These are phyloP conservation scores for Adansonia rubrostipa DNA, from an alignment of 441 rosid genomes.

Conservation along the genomic window DNA sequence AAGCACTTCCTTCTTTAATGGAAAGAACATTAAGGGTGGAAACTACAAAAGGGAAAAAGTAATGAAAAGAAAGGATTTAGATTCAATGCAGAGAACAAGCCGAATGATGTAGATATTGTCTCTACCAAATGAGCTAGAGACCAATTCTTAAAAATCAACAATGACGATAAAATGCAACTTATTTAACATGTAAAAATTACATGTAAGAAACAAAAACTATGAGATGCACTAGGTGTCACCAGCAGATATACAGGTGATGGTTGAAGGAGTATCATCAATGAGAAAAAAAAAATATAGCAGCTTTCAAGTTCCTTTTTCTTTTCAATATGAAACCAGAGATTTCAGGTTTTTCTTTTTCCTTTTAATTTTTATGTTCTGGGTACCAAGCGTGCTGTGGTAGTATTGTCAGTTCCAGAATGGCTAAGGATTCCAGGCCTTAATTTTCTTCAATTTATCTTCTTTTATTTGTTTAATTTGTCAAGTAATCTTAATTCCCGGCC, in stretches of 20 bases:
- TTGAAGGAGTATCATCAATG: not conserved
- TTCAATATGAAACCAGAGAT: not conserved
- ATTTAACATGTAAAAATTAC: not conserved
- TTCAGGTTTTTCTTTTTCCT: not conserved
- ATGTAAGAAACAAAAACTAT: conserved; percentile 6
- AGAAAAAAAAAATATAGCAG: not conserved
- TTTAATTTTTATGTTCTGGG: not conserved
- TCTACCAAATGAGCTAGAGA: conserved; percentile 2
- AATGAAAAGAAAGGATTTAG: conserved; percentile 3
- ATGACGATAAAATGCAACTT: not conserved
- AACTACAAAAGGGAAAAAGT: conserved; percentile 4
- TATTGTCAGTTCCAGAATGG: not conserved
- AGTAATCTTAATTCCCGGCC: conserved; percentile 2
- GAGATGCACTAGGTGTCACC: not conserved
- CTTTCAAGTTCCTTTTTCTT: not conserved
- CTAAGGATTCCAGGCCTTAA: not conserved
- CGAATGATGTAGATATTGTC: not conserved
- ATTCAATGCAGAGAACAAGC: not conserved
- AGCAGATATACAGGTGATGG: not conserved
- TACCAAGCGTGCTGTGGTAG: not conserved
- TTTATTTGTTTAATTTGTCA: not conserved
- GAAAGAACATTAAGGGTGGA: not conserved
- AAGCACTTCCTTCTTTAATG: not conserved
- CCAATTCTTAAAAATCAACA: conserved; percentile 1
- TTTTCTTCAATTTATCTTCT: not conserved